Conservation (phyloP, 129 eudicot species). For the Oenanthe sinensis region DNA sequence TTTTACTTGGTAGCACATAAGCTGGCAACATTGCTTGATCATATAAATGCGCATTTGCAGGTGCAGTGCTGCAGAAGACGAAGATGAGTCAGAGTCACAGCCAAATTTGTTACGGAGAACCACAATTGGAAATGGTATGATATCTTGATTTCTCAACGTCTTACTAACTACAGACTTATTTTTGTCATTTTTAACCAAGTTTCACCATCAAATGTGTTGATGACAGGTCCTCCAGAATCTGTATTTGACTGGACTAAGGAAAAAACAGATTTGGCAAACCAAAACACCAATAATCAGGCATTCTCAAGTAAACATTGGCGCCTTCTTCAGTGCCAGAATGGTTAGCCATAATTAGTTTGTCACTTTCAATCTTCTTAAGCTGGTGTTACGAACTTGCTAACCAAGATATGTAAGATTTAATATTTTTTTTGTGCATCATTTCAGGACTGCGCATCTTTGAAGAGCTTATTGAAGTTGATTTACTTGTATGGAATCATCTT, state of each 20-base stretch:
- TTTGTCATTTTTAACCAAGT: slow-evolving; percentile 4
- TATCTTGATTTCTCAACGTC: not conserved
- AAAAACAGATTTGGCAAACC: slow-evolving; percentile 68
- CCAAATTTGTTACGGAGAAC: slow-evolving; percentile 72
- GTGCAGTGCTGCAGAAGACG: slow-evolving; percentile 94
- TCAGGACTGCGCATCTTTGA: slow-evolving; percentile 98
- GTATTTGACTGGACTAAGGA: slow-evolving; percentile 96
- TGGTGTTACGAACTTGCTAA: slow-evolving; percentile 7
- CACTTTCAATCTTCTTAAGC: not conserved
- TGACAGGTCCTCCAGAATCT: slow-evolving; percentile 91
- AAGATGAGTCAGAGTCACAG: slow-evolving; percentile 67
- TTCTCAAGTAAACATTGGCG: slow-evolving; percentile 98
- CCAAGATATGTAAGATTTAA: slow-evolving; percentile 9
- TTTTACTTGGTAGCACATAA: not conserved
- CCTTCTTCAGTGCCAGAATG: slow-evolving; percentile 99
- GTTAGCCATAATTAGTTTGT: slow-evolving; percentile 21
- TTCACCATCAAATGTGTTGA: slow-evolving; percentile 8
- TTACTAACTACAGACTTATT: slow-evolving; percentile 2
- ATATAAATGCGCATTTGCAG: slow-evolving; percentile 23
- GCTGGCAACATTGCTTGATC: slow-evolving; percentile 1
- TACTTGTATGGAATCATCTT: slow-evolving; percentile 53
- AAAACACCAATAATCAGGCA: slow-evolving; percentile 67
- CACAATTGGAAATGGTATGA: slow-evolving; percentile 85
- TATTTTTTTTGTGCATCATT: slow-evolving; percentile 13
- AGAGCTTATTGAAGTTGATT: slow-evolving; percentile 95